Evolutionary conservation across 768 basidiomycete genomes (phyloP), one percentile per base, ranked within the genome.

Genomic region (Amyloporia xantha): DNA sequence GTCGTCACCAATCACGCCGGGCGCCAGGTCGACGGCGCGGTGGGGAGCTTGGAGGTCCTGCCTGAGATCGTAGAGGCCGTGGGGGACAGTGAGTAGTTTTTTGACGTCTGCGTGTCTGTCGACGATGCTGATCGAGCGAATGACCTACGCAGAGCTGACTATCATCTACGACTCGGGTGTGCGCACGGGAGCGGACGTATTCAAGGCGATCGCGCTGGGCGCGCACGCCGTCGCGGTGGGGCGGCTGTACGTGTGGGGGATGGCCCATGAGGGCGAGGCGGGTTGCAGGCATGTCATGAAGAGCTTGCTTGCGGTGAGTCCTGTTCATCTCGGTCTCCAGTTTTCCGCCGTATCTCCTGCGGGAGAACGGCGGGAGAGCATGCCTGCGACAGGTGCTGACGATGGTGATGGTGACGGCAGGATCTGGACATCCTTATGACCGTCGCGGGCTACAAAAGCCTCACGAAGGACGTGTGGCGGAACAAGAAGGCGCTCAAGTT

Each of bases 1-100:
- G 74, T 79, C n/a, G 76, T 77, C 10, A 75, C 73, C 17, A 79
- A 77, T 53, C 76, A 78, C 57, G 77, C 75, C 4, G 77, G 76
- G 0, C 62, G 79, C 21, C 77, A 79, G 57, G 74, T 79, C 33
- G 78, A 81, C 57, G 78, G 78, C 17, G 76, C 77, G 1, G 68
- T 78, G 4, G 74, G 68, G 15, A 75, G 74, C 46, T 61, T 78
- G 36, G 76, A 77, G 50, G 63, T 71, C 25, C 68, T 78, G 5
- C 71, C 73, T n/a, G 73, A 72, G 25, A 76, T 77, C 48, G 71
- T 66, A 11, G 68, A 74, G 43, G 79, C 76, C 17, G 72, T 78
- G 24, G 75, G 75, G 6, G 71, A 73, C 53, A 74, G 71, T 72
- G 43, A 44, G 72, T 17, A 7, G 13, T 25, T 19, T 33, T 19